Percentiles rank a stretch among this genome's conserved stretches.
These are phyloP conservation scores for Globisporangium irregulare DNA, from an alignment of 352 stramenopile species.

Conservation along the genomic window DNA sequence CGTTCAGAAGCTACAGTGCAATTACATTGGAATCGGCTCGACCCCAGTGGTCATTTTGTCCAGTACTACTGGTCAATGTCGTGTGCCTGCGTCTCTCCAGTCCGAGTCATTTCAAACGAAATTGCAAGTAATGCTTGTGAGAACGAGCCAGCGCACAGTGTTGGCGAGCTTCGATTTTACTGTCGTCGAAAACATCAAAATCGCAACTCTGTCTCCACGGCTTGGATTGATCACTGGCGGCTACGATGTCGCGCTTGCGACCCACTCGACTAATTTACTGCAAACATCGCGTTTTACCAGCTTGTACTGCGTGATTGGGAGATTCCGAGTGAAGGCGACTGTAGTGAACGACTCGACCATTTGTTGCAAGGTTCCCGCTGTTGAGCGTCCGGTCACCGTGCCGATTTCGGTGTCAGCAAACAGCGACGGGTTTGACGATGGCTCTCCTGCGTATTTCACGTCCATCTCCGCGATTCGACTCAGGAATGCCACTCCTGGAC, in stretches of 20 bases:
- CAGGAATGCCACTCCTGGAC: not conserved
- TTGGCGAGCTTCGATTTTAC: conserved; percentile 9
- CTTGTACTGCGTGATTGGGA: conserved; percentile 34
- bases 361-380: conserved; percentile 24
- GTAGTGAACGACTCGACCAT: conserved; percentile 25
- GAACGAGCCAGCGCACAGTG: not conserved
- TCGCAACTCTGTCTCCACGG: conserved; percentile 7
- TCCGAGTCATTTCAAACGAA: conserved; percentile 8
- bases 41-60: conserved; percentile 13
- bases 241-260: conserved; percentile 8
- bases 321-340: conserved; percentile 16
- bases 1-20: conserved; percentile 12
- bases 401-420: conserved; percentile 18
- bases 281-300: not conserved
- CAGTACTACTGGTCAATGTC: conserved; percentile 9
- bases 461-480: conserved; percentile 18
- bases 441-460: conserved; percentile 12
- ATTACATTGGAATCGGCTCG: conserved; percentile 13
- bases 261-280: conserved; percentile 1
- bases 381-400: conserved; percentile 23
- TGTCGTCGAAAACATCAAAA: conserved; percentile 6
- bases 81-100: conserved; percentile 7
- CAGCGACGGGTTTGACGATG: not conserved
- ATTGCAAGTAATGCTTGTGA: conserved; percentile 7
- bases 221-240: conserved; percentile 14